Percentiles rank a stretch among this genome's conserved stretches.
Conservation (phyloP, 352 stramenopile species). For the Pythium rishiriense region DNA sequence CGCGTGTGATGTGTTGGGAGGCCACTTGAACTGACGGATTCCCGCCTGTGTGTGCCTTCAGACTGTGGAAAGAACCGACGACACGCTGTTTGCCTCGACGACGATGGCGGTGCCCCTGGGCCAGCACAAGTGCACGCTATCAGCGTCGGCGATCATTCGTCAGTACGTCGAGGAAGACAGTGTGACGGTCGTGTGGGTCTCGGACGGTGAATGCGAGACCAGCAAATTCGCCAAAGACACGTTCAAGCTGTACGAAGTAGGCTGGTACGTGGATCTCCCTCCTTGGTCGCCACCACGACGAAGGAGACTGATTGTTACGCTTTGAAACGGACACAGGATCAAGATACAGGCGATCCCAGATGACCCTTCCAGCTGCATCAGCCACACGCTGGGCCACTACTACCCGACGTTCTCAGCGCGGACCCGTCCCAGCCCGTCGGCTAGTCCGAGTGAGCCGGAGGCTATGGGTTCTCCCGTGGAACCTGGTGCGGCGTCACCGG, state of each 20-base stretch:
- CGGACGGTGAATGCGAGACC: slow-evolving; percentile 36
- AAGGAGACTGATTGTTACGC: too few relatives aligned
- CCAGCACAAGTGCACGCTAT: slow-evolving; percentile 8
- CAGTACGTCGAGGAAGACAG: slow-evolving; percentile 18
- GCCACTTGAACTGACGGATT: background rate
- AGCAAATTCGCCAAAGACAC: slow-evolving; percentile 30
- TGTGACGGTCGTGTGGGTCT: slow-evolving; percentile 34
- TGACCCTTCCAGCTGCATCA: slow-evolving; percentile 23
- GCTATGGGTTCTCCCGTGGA: slow-evolving; percentile 1
- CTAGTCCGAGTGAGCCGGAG: slow-evolving; percentile 21
- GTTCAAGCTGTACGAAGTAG: slow-evolving; percentile 42
- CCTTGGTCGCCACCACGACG: too few relatives aligned
- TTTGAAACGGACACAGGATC: slow-evolving; percentile 18
- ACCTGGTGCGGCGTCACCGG: background rate
- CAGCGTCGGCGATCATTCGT: slow-evolving; percentile 18
- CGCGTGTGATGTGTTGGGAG: background rate
- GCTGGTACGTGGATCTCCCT: slow-evolving; percentile 47
- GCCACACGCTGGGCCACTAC: slow-evolving; percentile 21
- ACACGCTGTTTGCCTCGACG: slow-evolving; percentile 34
- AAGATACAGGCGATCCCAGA: slow-evolving; percentile 14
- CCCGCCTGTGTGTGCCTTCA: background rate
- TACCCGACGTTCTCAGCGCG: slow-evolving; percentile 24
- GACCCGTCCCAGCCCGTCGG: background rate
- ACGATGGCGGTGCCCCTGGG: slow-evolving; percentile 13
- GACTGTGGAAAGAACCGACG: slow-evolving; percentile 26